Evolutionary conservation across 495 filamentous ascomycete species (phyloP).

Genomic region (Rhizodiscina lignyota): DNA sequence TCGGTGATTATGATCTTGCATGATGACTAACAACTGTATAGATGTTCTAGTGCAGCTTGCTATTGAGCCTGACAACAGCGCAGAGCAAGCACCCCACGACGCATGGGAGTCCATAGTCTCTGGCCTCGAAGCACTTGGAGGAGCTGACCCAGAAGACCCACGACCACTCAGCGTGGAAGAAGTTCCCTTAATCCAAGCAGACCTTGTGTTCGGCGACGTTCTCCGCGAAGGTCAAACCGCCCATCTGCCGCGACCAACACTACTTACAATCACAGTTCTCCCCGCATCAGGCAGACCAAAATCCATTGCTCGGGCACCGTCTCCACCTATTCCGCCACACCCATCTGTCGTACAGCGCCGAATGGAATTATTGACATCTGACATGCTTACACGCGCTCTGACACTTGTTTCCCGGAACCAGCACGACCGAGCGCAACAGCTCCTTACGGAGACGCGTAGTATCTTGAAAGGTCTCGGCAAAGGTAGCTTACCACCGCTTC

Average conservation of each 20-base stretch:
- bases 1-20: conserved; percentile 2
- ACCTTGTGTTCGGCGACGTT: conserved; percentile 86
- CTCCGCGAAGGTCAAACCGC: conserved; percentile 78
- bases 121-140: conserved; percentile 87
- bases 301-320: conserved; percentile 37
- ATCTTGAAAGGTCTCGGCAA: conserved; percentile 94
- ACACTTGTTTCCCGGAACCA: conserved; percentile 83
- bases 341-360: conserved; percentile 89
- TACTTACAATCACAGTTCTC: conserved; percentile 98
- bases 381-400: conserved; percentile 89
- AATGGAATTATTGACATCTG: conserved; percentile 95
- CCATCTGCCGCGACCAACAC: conserved; percentile 73
- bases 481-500: conserved; percentile 48
- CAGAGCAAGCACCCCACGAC: conserved; percentile 79
- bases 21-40: conserved; percentile 14
- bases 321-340: conserved; percentile 87
- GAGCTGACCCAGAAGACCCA: conserved; percentile 74
- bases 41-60: conserved; percentile 93
- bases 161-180: conserved; percentile 81
- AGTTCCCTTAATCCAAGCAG: conserved; percentile 87
- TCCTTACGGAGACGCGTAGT: conserved; percentile 81
- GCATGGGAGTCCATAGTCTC: conserved; percentile 96
- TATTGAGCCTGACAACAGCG: conserved; percentile 77
- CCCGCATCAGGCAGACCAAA: conserved; percentile 48
- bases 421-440: conserved; percentile 81